These are phyloP conservation scores for Nitzschia sp. DNA, from an alignment of 108 stramenopile genomes.

Conservation along the genomic window DNA sequence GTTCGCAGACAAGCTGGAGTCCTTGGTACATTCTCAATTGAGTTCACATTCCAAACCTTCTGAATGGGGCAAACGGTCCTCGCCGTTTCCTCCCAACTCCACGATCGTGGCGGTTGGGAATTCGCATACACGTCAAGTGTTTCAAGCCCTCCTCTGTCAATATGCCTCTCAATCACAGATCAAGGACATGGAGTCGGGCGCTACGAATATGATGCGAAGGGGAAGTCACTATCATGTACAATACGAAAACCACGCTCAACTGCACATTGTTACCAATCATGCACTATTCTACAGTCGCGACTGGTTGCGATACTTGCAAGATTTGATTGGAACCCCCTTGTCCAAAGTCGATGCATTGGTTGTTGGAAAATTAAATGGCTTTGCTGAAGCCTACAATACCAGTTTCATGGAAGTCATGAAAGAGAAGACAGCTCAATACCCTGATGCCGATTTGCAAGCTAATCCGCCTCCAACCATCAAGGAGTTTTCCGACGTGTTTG, in stretches of 20 bases:
- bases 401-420: constrained; percentile 20
- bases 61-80: constrained; percentile 8
- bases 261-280: constrained; percentile 14
- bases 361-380: constrained; percentile 15
- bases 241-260: constrained; percentile 10
- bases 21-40: not conserved
- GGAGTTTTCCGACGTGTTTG: constrained; percentile 6
- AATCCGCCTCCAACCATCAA: constrained; percentile 2
- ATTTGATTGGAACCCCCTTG: not conserved
- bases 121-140: constrained; percentile 18
- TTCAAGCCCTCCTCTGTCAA: constrained; percentile 15
- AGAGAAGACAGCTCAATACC: constrained; percentile 13
- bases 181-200: constrained; percentile 7
- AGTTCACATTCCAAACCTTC: not conserved
- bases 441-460: constrained; percentile 12
- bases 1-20: constrained; percentile 15
- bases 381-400: constrained; percentile 14
- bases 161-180: constrained; percentile 1
- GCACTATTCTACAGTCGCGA: constrained; percentile 17
- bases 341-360: constrained; percentile 7
- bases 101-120: constrained; percentile 18
- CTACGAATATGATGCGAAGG: constrained; percentile 8
- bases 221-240: constrained; percentile 15
- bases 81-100: constrained; percentile 18
- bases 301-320: constrained; percentile 10